Evolutionary conservation across 441 rosid species (phyloP).

Genomic region (Arabidopsis hybrid): DNA sequence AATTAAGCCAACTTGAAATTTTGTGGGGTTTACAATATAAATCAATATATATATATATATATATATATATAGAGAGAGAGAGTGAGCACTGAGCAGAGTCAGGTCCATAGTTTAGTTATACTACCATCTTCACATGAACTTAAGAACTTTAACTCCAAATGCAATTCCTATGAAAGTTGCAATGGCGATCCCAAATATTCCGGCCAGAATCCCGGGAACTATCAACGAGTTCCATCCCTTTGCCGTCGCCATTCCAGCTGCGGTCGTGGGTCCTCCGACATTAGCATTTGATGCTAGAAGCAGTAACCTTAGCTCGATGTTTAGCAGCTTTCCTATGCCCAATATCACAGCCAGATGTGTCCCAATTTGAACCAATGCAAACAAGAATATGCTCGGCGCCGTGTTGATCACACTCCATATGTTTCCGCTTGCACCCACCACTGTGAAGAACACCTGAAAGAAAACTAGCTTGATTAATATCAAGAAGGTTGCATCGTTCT

Average conservation of each 20-base stretch:
- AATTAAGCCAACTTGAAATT: no score
- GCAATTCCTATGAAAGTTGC: slow-evolving; percentile 83
- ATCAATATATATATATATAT: slow-evolving; percentile 8
- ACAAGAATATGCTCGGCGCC: slow-evolving; percentile 86
- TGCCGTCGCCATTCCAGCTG: slow-evolving; percentile 93
- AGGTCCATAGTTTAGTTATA: slow-evolving; percentile 4
- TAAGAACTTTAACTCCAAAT: slow-evolving; percentile 65
- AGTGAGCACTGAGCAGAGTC: background rate
- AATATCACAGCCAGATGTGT: slow-evolving; percentile 75
- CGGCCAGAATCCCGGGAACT: slow-evolving; percentile 83
- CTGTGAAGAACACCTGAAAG: slow-evolving; percentile 77
- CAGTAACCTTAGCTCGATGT: slow-evolving; percentile 64
- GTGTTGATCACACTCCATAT: slow-evolving; percentile 79
- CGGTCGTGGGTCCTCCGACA: slow-evolving; percentile 94
- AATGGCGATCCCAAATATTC: slow-evolving; percentile 84
- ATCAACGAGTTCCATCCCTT: slow-evolving; percentile 84
- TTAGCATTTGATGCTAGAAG: slow-evolving; percentile 83
- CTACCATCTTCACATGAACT: slow-evolving; percentile 52
- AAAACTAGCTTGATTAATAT: background rate
- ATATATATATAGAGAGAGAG: background rate
- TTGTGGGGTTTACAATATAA: background rate
- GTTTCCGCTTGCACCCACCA: slow-evolving; percentile 90
- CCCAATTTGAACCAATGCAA: slow-evolving; percentile 74
- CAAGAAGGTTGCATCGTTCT: slow-evolving; percentile 6
- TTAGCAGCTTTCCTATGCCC: slow-evolving; percentile 76